Conservation (phyloP, 768 basidiomycete species). For the Psilocybe subaeruginosa region DNA sequence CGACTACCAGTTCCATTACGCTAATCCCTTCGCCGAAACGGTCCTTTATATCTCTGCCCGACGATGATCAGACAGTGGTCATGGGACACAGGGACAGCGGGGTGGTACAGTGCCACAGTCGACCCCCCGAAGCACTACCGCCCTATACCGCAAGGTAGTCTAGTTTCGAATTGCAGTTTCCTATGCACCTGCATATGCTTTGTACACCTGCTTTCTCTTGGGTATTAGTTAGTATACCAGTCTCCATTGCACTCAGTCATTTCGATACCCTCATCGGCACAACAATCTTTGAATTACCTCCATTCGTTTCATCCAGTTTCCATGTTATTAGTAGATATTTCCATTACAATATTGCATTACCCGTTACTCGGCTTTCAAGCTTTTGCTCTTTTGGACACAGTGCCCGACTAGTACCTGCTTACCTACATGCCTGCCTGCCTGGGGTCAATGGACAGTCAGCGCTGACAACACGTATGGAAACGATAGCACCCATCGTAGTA, state of each 20-base stretch:
- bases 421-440: too few species aligned
- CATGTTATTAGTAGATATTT: background rate
- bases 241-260: background rate
- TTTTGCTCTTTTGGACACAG: too few species aligned
- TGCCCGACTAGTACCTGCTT: too few species aligned
- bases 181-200: too few species aligned
- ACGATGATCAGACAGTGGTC: conserved; percentile 1
- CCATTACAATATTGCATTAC: background rate
- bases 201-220: background rate
- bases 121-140: background rate
- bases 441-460: too few species aligned
- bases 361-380: too few species aligned
- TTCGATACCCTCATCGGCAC: background rate
- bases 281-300: background rate
- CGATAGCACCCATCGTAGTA: too few species aligned
- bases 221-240: background rate
- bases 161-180: too few species aligned
- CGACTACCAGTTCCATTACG: background rate
- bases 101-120: background rate
- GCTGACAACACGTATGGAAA: too few species aligned
- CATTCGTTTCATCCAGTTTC: background rate
- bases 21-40: background rate
- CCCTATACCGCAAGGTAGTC: background rate
- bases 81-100: background rate
- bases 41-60: background rate